Base-by-base conservation (phyloP, 495 filamentous ascomycete species). In the Lasiosphaeriaceae sp. region DNA sequence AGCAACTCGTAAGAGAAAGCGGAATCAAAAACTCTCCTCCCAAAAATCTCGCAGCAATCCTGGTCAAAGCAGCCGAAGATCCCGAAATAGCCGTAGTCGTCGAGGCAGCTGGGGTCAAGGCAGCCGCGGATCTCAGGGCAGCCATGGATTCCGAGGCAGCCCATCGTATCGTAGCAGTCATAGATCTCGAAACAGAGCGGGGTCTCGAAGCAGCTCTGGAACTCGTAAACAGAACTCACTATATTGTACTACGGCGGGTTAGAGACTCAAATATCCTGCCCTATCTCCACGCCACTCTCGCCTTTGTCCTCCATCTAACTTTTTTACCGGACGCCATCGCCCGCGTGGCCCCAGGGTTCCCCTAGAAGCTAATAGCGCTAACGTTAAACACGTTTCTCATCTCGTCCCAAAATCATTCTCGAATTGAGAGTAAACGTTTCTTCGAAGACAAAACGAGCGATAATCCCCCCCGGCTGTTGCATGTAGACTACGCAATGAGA, bases 401-500 rank as follows among this genome's bases (percentile, higher is more conserved):
- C 7, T 72, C 71, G 3, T 75, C 63, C 17, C 70, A 77, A 14
- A 68, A 64, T 14, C 72, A 76, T 47, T 57, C 67, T 12, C 77
- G 77, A 1, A 73, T 86, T 31, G 80, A 84, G 47, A 63, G 65
- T 26, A 64, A 77, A 35, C 59, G 61, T 0, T 87, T 89, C 47
- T 86, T 82, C 0, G 58, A 66, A 46, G n/a, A n/a, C n/a, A n/a
- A n/a, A n/a, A 66, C 77, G 6, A 75, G 83, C 2, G 79, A 84
- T 45, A 79, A 74, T 14, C 47, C 53, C 52, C 8, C 73, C 64
- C 8, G 81, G n/a, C 90, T 90, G 4, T 66, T 96, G 0, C 86
- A 90, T 0, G 94, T 97, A 59, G 94, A 98, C 59, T 96, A 84
- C 57, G 75, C 85, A 0, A 83, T 96, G 53, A 81, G 87, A 5